phyloP scores from a whole-genome alignment of 2,329 filamentous ascomycete genomes.

The Lachnellula suecica region DNA sequence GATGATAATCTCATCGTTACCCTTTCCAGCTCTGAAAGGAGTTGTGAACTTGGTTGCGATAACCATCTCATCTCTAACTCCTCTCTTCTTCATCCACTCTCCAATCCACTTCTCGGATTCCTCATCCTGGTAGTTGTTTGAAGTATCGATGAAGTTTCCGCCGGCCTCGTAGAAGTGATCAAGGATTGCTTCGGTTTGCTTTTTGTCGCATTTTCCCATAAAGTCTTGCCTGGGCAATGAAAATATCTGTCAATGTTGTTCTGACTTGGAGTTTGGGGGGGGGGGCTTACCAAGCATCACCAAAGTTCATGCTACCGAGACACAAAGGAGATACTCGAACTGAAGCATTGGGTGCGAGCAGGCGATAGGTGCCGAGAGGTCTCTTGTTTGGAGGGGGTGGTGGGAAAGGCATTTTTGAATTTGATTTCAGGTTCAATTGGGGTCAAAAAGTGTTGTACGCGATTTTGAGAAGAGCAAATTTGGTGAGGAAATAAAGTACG shows the following conservation, averaged over 20 bases:
- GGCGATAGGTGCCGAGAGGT: slow-evolving; percentile 61
- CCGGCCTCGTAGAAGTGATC: slow-evolving; percentile 56
- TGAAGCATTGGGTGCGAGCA: slow-evolving; percentile 64
- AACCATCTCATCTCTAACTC: slow-evolving; percentile 64
- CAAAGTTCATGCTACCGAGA: slow-evolving; percentile 66
- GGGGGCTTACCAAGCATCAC: slow-evolving; percentile 47
- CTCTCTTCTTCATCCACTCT: slow-evolving; percentile 66
- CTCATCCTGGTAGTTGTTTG: slow-evolving; percentile 66
- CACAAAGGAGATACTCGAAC: slow-evolving; percentile 67
- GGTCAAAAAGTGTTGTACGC: background rate
- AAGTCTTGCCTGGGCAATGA: slow-evolving; percentile 42
- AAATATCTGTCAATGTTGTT: background rate
- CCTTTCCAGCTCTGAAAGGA: slow-evolving; percentile 30
- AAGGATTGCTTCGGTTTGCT: slow-evolving; percentile 53
- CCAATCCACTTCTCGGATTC: slow-evolving; percentile 66
- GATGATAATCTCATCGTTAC: slow-evolving; percentile 30
- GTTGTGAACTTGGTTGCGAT: slow-evolving; percentile 60
- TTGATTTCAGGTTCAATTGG: background rate
- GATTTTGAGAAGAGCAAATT: background rate
- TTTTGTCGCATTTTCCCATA: slow-evolving; percentile 66
- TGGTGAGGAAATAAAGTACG: background rate
- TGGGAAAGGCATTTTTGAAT: slow-evolving; percentile 20
- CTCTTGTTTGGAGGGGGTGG: slow-evolving; percentile 45
- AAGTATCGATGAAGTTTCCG: slow-evolving; percentile 69
- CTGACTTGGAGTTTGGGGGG: background rate